These are phyloP conservation scores for Backusella psychrophila DNA, from an alignment of 192 early-diverging fungal species.

Conservation along the genomic window DNA sequence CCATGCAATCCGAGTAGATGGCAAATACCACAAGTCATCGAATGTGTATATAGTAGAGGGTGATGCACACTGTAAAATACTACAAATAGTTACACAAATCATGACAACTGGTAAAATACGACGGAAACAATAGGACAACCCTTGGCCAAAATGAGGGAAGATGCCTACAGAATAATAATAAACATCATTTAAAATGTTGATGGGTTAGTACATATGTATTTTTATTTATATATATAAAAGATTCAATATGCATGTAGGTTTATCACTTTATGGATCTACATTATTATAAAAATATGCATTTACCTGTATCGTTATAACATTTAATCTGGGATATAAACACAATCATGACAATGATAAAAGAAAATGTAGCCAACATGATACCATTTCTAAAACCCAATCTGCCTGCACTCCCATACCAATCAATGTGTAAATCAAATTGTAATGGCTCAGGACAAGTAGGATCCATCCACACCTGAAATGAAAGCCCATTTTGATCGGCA, in stretches of 20 bases:
- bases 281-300: background rate
- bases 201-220: background rate
- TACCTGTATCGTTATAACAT: conserved; percentile 33
- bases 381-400: conserved; percentile 69
- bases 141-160: conserved; percentile 42
- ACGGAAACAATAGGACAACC: conserved; percentile 32
- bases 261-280: background rate
- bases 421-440: conserved; percentile 48
- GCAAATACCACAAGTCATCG: conserved; percentile 24
- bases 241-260: background rate
- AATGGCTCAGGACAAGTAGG: conserved; percentile 44
- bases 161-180: conserved; percentile 20
- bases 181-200: background rate
- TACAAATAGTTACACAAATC: conserved; percentile 26
- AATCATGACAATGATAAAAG: conserved; percentile 62
- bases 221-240: background rate
- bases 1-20: conserved; percentile 19
- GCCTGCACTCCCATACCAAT: conserved; percentile 71
- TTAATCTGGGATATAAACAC: conserved; percentile 47
- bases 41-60: conserved; percentile 12
- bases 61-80: conserved; percentile 37
- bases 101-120: conserved; percentile 36
- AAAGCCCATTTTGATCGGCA: conserved; percentile 35
- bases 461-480: conserved; percentile 54
- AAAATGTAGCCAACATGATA: conserved; percentile 64